Evolutionary conservation across 805 yeast species (phyloP).

Genomic region (Metschnikowia shivogae): DNA sequence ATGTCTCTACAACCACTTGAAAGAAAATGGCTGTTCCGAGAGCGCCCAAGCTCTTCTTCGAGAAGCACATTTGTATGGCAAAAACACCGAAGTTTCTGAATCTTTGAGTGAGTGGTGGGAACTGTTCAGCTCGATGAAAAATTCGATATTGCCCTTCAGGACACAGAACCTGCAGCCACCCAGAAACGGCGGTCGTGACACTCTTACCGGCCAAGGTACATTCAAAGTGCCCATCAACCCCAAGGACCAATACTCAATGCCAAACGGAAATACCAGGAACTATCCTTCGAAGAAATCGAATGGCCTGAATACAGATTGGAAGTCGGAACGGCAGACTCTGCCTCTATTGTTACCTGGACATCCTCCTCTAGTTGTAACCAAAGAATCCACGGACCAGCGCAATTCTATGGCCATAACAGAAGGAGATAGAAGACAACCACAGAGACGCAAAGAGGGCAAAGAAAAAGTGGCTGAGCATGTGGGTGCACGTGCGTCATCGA

Average conservation of each 20-base stretch:
- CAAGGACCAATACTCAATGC: background rate
- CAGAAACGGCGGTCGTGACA: background rate
- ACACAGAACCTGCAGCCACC: background rate
- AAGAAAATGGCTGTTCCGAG: conserved; percentile 1
- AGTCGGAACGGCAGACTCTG: background rate
- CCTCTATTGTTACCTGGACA: conserved; percentile 4
- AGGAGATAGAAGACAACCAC: background rate
- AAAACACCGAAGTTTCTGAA: background rate
- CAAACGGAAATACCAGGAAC: background rate
- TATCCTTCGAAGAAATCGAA: background rate
- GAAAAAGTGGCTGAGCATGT: background rate
- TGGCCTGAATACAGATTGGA: background rate
- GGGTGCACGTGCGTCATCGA: background rate
- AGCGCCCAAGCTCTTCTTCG: conserved; percentile 3
- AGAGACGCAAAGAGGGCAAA: background rate
- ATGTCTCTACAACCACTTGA: conserved; percentile 1
- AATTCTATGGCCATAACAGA: background rate
- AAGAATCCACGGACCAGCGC: background rate
- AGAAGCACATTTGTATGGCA: conserved; percentile 2
- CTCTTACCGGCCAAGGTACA: background rate
- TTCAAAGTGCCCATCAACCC: conserved; percentile 3
- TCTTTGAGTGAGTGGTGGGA: conserved; percentile 4
- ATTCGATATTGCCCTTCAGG: background rate
- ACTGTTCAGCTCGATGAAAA: background rate
- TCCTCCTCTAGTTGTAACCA: conserved; percentile 2